Evolutionary conservation across 140 eudicot genomes (phyloP).

Genomic region (Bidens hawaiensis): DNA sequence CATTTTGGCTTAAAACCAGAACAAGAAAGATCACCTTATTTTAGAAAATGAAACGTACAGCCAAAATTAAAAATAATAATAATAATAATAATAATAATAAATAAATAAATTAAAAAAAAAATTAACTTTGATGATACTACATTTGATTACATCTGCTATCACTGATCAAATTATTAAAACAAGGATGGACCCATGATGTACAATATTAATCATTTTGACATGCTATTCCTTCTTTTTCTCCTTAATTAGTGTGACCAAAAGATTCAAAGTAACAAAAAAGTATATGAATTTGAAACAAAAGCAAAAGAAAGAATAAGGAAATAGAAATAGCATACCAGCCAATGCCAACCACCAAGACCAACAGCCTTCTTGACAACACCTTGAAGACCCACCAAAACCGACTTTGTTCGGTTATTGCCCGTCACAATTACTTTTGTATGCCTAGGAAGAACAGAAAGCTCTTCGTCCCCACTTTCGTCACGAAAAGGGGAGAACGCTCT

Average conservation of each 20-base stretch:
- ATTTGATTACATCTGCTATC: constrained; percentile 29
- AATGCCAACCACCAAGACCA: constrained; percentile 90
- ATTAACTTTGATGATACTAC: constrained; percentile 23
- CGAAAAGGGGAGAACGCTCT: constrained; percentile 66
- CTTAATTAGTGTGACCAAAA: constrained; percentile 33
- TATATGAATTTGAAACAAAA: constrained; percentile 6
- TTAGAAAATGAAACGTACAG: neutral
- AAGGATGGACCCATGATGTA: constrained; percentile 39
- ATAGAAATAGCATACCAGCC: too few species aligned
- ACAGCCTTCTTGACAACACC: constrained; percentile 91
- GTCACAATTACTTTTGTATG: constrained; percentile 77
- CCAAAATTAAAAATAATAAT: constrained; percentile 8
- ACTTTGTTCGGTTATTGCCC: constrained; percentile 68
- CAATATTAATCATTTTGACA: constrained; percentile 38
- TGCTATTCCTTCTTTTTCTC: constrained; percentile 24
- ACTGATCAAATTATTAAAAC: constrained; percentile 25
- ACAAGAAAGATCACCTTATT: neutral
- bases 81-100: too few species aligned
- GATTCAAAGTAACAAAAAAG: constrained; percentile 30
- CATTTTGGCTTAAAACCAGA: constrained; percentile 13
- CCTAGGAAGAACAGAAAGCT: constrained; percentile 83
- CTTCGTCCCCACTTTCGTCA: constrained; percentile 80
- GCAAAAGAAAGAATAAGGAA: constrained; percentile 16
- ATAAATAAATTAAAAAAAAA: constrained; percentile 15
- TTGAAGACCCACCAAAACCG: constrained; percentile 82